phyloP scores from a whole-genome alignment of 805 yeast genomes.

The Saturnispora gosingensis region DNA sequence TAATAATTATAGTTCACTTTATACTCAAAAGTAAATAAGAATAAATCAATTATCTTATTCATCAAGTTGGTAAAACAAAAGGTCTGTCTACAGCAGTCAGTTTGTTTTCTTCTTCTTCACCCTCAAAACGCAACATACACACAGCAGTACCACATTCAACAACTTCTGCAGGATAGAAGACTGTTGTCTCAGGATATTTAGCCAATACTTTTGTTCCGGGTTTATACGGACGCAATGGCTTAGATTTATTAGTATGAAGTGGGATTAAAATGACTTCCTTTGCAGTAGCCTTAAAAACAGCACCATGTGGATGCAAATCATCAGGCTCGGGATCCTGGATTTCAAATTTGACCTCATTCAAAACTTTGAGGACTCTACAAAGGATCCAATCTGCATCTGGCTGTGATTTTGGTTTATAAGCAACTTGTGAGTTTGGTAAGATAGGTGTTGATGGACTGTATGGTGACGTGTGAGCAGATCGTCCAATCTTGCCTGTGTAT shows the following conservation, averaged over 20 bases:
- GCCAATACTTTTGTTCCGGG: slow-evolving; percentile 80
- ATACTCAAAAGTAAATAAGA: background rate
- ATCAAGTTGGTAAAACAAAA: slow-evolving; percentile 53
- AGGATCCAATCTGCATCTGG: slow-evolving; percentile 86
- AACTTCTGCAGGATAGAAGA: slow-evolving; percentile 92
- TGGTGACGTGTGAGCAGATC: slow-evolving; percentile 15
- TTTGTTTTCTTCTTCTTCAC: slow-evolving; percentile 93
- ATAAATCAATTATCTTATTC: background rate
- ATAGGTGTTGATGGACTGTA: slow-evolving; percentile 19
- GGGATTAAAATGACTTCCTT: slow-evolving; percentile 74
- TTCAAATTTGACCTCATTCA: slow-evolving; percentile 47
- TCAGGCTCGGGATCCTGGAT: slow-evolving; percentile 98
- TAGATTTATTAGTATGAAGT: slow-evolving; percentile 7
- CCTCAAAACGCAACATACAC: slow-evolving; percentile 80
- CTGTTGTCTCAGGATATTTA: slow-evolving; percentile 93
- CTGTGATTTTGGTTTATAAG: slow-evolving; percentile 64
- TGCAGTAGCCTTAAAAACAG: slow-evolving; percentile 70
- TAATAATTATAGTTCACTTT: background rate
- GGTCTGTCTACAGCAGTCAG: slow-evolving; percentile 88
- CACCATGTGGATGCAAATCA: slow-evolving; percentile 82
- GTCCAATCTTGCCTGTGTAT: slow-evolving; percentile 13
- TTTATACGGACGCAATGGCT: slow-evolving; percentile 46
- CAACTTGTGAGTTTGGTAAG: slow-evolving; percentile 66
- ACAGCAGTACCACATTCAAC: slow-evolving; percentile 69
- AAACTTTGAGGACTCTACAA: slow-evolving; percentile 74